phyloP scores from a whole-genome alignment of 805 yeast genomes.

The Metschnikowia chrysomelidarum region DNA sequence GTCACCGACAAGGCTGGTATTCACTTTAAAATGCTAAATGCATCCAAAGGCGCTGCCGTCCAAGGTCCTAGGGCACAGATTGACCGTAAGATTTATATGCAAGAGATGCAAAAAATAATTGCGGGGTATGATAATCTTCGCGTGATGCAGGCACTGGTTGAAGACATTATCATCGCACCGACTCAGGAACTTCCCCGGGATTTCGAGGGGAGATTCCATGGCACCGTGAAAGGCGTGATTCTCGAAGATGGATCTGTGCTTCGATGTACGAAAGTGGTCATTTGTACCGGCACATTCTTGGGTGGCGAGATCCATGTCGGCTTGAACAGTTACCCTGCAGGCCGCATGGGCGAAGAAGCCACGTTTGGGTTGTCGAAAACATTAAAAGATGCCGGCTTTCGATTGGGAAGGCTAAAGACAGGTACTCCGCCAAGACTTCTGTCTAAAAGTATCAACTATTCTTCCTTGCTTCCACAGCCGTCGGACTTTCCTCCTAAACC shows the following conservation, averaged over 20 bases:
- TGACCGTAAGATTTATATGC: slow-evolving; percentile 74
- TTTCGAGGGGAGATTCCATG: slow-evolving; percentile 40
- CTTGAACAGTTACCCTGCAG: slow-evolving; percentile 74
- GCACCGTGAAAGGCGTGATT: slow-evolving; percentile 66
- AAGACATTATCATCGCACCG: slow-evolving; percentile 71
- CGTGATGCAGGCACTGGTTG: slow-evolving; percentile 72
- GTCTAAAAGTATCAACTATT: slow-evolving; percentile 66
- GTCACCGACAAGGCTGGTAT: slow-evolving; percentile 94
- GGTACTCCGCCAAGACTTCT: slow-evolving; percentile 96
- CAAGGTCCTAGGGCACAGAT: slow-evolving; percentile 99
- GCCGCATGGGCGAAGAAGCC: slow-evolving; percentile 90
- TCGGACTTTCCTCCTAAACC: slow-evolving; percentile 88
- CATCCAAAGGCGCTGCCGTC: slow-evolving; percentile 91
- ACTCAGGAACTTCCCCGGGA: slow-evolving; percentile 20
- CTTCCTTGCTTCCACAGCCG: slow-evolving; percentile 59
- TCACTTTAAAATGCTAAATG: slow-evolving; percentile 82
- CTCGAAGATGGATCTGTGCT: slow-evolving; percentile 64
- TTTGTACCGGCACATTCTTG: slow-evolving; percentile 94
- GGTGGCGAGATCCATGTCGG: slow-evolving; percentile 97
- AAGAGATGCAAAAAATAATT: slow-evolving; percentile 74
- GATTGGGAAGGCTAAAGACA: slow-evolving; percentile 86
- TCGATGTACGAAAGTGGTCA: slow-evolving; percentile 65
- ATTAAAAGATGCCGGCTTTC: slow-evolving; percentile 70
- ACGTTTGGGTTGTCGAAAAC: slow-evolving; percentile 87
- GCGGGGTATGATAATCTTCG: slow-evolving; percentile 52